phyloP scores from a whole-genome alignment of 257 asterid species.

The Primulina huaijiensis region DNA sequence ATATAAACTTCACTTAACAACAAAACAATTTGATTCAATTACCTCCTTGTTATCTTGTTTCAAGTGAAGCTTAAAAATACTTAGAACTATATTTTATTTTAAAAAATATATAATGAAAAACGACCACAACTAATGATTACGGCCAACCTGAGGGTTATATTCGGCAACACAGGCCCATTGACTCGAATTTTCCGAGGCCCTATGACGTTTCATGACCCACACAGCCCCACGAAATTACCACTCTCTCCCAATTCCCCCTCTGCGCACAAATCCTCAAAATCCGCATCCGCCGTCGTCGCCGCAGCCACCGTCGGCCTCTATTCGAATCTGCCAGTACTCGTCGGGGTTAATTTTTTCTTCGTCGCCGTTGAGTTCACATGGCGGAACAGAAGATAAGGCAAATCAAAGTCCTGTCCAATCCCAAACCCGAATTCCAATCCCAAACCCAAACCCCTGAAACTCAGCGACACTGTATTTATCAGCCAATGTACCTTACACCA shows the following conservation, averaged over 20 bases:
- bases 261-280: constrained; percentile 17
- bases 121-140: neutral
- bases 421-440: constrained; percentile 35
- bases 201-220: neutral
- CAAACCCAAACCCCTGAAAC: constrained; percentile 33
- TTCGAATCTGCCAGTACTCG: neutral
- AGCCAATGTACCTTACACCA: constrained; percentile 34
- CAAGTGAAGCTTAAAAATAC: too few relatives aligned
- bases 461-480: constrained; percentile 25
- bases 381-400: constrained; percentile 55
- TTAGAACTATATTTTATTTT: too few relatives aligned
- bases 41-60: too few relatives aligned
- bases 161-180: too few relatives aligned
- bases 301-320: constrained; percentile 3
- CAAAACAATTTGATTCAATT: too few relatives aligned
- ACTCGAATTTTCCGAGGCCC: too few relatives aligned
- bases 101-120: too few relatives aligned
- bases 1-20: too few relatives aligned
- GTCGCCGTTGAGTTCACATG: constrained; percentile 37
- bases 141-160: neutral
- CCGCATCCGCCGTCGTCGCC: constrained; percentile 13
- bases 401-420: constrained; percentile 27
- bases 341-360: neutral
- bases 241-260: constrained; percentile 19
- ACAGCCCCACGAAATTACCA: neutral